Evolutionary conservation across 2,329 filamentous ascomycete genomes (phyloP), one percentile per base, ranked within the genome.

Genomic region (Aspergillus eucalypticola): DNA sequence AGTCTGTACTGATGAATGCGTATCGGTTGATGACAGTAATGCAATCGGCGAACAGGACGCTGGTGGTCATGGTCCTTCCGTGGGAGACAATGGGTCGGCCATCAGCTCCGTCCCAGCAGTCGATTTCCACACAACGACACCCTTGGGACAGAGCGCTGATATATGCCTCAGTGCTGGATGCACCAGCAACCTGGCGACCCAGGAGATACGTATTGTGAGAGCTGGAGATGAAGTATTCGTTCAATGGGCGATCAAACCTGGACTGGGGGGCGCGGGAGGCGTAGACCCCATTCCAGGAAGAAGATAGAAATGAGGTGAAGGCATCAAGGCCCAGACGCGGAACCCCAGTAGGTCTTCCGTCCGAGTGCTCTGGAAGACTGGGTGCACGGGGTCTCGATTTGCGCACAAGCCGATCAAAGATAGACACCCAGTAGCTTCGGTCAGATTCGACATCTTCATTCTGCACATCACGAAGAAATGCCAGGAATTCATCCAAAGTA

Each of bases 141-240:
- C 93, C 93, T 61, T 91, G 89, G 64, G 91, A 88, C 6, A 99
- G 84, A 3, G 93, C 91, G 8, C 88, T 88, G 68, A 98, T 96
- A 78, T 99, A 99, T 46, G 92, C 92, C 75, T 99, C 95, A 2
- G 96, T 90, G 71, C 93, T 98, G 2, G 95, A 97, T 48, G 90
- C 86, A 27, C 94, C 94, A 10, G 88, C 90, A 2, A 98, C 88
- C 75, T 99, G 95, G 56, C 93, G 88, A 13, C 95, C 95, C 4
- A 96, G 83, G 0, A 99, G 87, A 71, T 99, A 99, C 0, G 95
- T 99, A 77, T 99, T 99, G 82, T 99, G 95, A 1, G 95, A 98
- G 79, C 93, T 97, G 1, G 94, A 98, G 66, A 99, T 95, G 80
- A 92, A 97, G 76, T 99, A 99, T 73, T 98, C 94, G 73, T 96